These are phyloP conservation scores for Gilbertella persicaria DNA, from an alignment of 371 early-diverging fungal species.

Conservation along the genomic window DNA sequence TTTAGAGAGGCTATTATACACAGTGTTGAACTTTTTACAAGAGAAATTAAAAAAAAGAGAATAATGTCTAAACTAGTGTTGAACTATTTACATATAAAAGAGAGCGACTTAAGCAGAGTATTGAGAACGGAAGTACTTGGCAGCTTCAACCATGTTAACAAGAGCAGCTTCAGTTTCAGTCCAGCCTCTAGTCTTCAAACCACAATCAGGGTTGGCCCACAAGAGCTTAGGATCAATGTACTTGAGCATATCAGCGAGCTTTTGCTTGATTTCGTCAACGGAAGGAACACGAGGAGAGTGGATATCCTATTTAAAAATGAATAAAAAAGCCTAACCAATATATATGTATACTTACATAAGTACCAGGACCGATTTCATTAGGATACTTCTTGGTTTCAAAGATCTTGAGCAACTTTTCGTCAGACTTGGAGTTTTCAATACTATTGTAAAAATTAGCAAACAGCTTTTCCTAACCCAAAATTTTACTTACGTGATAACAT, in stretches of 20 bases:
- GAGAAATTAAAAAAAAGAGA: background rate
- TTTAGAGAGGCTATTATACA: no score
- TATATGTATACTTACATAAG: background rate
- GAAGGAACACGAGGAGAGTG: constrained; percentile 96
- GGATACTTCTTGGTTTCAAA: constrained; percentile 84
- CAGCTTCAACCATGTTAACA: constrained; percentile 84
- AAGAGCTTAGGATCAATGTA: constrained; percentile 72
- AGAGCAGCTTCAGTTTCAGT: constrained; percentile 88
- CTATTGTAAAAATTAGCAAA: no score
- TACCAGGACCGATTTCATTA: constrained; percentile 94
- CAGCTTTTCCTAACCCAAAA: no score
- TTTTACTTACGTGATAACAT: constrained; percentile 91
- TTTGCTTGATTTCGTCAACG: constrained; percentile 83
- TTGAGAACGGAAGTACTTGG: constrained; percentile 65
- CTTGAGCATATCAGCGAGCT: constrained; percentile 77
- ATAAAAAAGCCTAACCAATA: background rate
- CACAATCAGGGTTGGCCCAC: constrained; percentile 99
- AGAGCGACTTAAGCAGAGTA: constrained; percentile 17
- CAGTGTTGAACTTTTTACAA: constrained; percentile 37
- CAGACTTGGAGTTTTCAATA: constrained; percentile 96
- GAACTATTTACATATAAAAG: constrained; percentile 18
- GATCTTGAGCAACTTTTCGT: constrained; percentile 89
- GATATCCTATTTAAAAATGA: constrained; percentile 78
- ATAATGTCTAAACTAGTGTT: constrained; percentile 25
- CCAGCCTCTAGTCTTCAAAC: constrained; percentile 96